Percentiles rank a stretch among this genome's conserved stretches.
Evolutionary conservation across 2,329 filamentous ascomycete species (phyloP).

Genomic region (Colletotrichum brevisporum): DNA sequence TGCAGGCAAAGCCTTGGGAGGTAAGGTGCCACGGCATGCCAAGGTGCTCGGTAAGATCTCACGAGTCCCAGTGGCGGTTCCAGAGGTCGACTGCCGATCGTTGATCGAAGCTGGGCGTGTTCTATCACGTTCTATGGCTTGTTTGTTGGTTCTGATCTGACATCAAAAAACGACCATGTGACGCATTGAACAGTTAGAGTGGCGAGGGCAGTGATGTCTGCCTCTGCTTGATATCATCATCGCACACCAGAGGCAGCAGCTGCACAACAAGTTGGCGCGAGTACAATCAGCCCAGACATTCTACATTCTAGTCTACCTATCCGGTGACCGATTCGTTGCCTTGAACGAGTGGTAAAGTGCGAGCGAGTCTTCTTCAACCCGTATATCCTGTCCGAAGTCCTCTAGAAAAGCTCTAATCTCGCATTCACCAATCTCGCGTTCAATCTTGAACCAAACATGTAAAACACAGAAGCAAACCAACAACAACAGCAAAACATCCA

Average conservation of each 20-base stretch:
- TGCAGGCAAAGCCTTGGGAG: background rate
- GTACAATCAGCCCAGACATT: background rate
- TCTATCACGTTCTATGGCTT: background rate
- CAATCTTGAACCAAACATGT: too few relatives aligned
- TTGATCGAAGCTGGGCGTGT: background rate
- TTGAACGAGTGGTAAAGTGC: background rate
- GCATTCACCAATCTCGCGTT: too few relatives aligned
- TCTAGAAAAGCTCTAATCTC: too few relatives aligned
- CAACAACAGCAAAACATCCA: too few relatives aligned
- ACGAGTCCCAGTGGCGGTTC: background rate
- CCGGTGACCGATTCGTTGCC: background rate
- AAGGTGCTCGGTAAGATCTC: conserved; percentile 11
- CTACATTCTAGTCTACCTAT: background rate
- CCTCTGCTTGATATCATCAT: background rate
- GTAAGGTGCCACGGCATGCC: background rate
- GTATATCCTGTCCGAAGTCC: too few relatives aligned
- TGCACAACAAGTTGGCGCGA: background rate
- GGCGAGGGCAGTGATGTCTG: background rate
- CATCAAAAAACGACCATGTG: background rate
- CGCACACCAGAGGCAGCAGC: background rate
- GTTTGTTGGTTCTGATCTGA: background rate
- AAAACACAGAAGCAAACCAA: too few relatives aligned
- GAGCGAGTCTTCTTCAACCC: too few relatives aligned
- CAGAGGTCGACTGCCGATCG: background rate
- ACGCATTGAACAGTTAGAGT: background rate